A percentile compares a stretch with the other conserved stretches of the same genome.
phyloP scores from a whole-genome alignment of 2,329 filamentous ascomycete species.

The Pyrenochaeta sp. region DNA sequence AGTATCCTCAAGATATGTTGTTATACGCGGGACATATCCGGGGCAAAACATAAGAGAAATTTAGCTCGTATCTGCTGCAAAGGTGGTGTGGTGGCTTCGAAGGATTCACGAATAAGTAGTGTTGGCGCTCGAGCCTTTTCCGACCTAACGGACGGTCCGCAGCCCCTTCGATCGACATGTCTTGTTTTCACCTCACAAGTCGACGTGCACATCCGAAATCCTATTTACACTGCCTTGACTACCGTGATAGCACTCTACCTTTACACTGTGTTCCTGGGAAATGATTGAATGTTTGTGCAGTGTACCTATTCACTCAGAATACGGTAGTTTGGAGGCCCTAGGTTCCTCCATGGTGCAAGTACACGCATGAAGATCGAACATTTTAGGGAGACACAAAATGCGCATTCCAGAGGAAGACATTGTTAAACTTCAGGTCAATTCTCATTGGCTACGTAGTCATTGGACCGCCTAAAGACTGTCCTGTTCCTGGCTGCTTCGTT shows the following conservation, averaged over 20 bases:
- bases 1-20: background rate
- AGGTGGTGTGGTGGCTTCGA: conserved; percentile 26
- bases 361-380: background rate
- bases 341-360: background rate
- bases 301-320: too few species aligned
- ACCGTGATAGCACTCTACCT: too few species aligned
- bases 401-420: background rate
- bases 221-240: background rate
- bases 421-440: background rate
- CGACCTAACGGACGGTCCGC: conserved; percentile 12
- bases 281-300: too few species aligned
- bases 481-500: conserved; percentile 3
- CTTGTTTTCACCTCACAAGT: conserved; percentile 32
- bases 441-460: conserved; percentile 13
- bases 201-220: background rate
- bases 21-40: background rate
- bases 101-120: conserved; percentile 24
- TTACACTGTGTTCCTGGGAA: too few species aligned
- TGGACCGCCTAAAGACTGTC: conserved; percentile 1
- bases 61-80: conserved; percentile 14
- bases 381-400: background rate
- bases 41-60: conserved; percentile 3
- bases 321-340: too few species aligned
- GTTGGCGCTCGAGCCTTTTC: conserved; percentile 21
- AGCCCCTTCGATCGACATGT: conserved; percentile 25